These are phyloP conservation scores for Hypoxylon lenormandii DNA, from an alignment of 495 filamentous ascomycete species.

Conservation along the genomic window DNA sequence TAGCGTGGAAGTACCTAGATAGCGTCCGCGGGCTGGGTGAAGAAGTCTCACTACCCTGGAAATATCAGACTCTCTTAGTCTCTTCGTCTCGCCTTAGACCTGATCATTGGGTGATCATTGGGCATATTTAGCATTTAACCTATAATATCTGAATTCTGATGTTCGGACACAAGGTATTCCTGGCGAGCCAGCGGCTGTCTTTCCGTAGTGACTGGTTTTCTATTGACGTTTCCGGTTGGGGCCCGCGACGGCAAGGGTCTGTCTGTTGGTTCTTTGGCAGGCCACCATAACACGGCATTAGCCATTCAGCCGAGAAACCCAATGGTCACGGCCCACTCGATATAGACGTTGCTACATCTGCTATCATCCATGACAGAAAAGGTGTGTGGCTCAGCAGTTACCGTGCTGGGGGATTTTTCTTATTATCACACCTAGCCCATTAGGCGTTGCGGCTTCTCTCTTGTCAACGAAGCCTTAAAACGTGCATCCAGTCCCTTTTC, in stretches of 20 bases:
- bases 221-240: constrained; percentile 52
- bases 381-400: constrained; percentile 63
- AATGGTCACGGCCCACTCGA: constrained; percentile 55
- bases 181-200: constrained; percentile 42
- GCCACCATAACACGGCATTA: constrained; percentile 64
- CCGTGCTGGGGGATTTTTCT: constrained; percentile 53
- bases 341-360: constrained; percentile 57
- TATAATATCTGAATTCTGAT: constrained; percentile 21
- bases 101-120: constrained; percentile 16
- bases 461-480: constrained; percentile 56
- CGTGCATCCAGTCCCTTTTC: constrained; percentile 53
- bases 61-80: constrained; percentile 25
- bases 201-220: constrained; percentile 42
- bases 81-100: constrained; percentile 32
- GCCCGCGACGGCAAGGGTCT: constrained; percentile 54
- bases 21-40: constrained; percentile 21
- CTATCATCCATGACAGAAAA: constrained; percentile 54
- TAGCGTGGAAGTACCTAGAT: constrained; percentile 6
- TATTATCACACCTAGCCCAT: constrained; percentile 56
- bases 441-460: constrained; percentile 57
- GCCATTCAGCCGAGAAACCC: constrained; percentile 66
- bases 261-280: constrained; percentile 60
- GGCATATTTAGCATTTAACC: constrained; percentile 1
- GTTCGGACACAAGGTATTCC: constrained; percentile 28
- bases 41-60: constrained; percentile 35